phyloP scores from a whole-genome alignment of 1,139 yeast genomes.

The Magnusiomyces sp. region DNA sequence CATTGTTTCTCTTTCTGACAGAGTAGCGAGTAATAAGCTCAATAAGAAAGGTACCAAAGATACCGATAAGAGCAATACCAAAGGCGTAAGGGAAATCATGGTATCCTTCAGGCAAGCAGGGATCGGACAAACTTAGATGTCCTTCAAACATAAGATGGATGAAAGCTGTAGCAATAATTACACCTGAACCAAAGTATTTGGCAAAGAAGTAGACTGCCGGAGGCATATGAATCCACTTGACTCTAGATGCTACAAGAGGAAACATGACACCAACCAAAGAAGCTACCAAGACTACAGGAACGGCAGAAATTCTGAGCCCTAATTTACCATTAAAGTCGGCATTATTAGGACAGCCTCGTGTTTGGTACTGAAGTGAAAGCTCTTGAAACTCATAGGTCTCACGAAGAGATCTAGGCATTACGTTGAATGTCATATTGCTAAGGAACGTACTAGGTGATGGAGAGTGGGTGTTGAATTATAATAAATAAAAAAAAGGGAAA shows the following conservation, averaged over 20 bases:
- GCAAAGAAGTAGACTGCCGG: conserved; percentile 56
- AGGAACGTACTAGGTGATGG: neutral
- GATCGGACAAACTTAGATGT: conserved; percentile 41
- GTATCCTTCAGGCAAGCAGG: conserved; percentile 51
- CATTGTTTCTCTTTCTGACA: conserved; percentile 12
- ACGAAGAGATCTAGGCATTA: too few species aligned
- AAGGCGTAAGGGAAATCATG: conserved; percentile 54
- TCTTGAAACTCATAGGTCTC: too few species aligned
- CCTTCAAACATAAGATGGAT: conserved; percentile 81
- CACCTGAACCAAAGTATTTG: conserved; percentile 87
- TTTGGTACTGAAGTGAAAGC: neutral
- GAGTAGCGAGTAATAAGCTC: conserved; percentile 23
- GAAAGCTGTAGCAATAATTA: conserved; percentile 81
- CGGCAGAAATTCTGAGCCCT: conserved; percentile 65
- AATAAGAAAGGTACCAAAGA: conserved; percentile 28
- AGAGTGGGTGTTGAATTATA: too few species aligned
- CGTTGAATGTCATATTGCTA: too few species aligned
- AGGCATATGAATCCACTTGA: conserved; percentile 37
- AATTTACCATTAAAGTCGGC: conserved; percentile 14
- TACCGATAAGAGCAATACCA: conserved; percentile 45
- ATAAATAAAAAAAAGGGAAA: too few species aligned
- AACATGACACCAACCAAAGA: conserved; percentile 47
- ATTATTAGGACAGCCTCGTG: neutral
- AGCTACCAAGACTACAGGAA: conserved; percentile 58
- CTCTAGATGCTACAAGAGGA: conserved; percentile 30